Percentiles rank a stretch among this genome's conserved stretches.
Conservation (phyloP, 345 rosid species). For the Melaleuca alternifolia region DNA sequence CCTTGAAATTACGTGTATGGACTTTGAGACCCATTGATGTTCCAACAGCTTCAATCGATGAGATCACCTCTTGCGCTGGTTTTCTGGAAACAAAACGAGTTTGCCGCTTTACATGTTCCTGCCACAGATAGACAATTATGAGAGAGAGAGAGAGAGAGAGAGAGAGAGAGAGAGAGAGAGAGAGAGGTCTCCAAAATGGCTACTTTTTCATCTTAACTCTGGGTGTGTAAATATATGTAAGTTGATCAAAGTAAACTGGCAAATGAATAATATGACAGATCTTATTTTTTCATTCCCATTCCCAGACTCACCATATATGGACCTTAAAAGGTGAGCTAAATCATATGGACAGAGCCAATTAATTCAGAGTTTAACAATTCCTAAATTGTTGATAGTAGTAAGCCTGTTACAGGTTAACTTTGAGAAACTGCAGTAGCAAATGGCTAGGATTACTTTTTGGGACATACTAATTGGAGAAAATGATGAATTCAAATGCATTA, state of each 20-base stretch:
- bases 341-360: background rate
- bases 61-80: slow-evolving; percentile 55
- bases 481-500: slow-evolving; percentile 3
- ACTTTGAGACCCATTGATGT: slow-evolving; percentile 50
- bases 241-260: background rate
- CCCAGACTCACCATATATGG: background rate
- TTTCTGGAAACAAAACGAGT: slow-evolving; percentile 78
- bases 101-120: slow-evolving; percentile 77
- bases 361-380: background rate
- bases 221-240: background rate
- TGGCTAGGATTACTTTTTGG: background rate
- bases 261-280: background rate
- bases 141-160: background rate
- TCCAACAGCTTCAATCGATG: slow-evolving; percentile 64
- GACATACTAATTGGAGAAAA: background rate
- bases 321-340: background rate
- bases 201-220: background rate
- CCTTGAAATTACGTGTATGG: slow-evolving; percentile 74
- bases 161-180: background rate
- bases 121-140: background rate
- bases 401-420: background rate
- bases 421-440: background rate
- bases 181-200: background rate
- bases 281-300: background rate
- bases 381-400: background rate